These are phyloP conservation scores for Annona cherimola DNA, from an alignment of 164 flowering plant species.

Conservation along the genomic window DNA sequence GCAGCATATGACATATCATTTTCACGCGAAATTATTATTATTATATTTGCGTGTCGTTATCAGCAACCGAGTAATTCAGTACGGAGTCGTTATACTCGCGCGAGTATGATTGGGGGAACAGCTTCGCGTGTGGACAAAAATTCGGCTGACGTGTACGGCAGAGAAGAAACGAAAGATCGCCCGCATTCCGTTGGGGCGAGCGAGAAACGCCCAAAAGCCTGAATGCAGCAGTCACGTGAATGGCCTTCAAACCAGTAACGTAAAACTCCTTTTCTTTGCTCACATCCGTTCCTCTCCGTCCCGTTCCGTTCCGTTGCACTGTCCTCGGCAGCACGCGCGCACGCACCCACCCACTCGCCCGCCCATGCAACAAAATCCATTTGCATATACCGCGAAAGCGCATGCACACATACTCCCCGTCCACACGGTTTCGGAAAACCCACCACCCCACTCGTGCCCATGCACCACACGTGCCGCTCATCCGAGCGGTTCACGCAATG, in stretches of 20 bases:
- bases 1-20: neutral
- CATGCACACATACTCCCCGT: neutral
- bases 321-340: neutral
- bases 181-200: neutral
- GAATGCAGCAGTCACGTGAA: conserved; percentile 4
- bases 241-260: conserved; percentile 4
- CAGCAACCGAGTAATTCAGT: neutral
- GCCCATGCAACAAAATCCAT: neutral
- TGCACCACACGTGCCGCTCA: neutral
- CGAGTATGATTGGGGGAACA: neutral
- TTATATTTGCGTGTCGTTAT: neutral
- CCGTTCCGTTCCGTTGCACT: no score
- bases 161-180: conserved; percentile 7
- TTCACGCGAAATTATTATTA: neutral
- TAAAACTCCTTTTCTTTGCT: neutral
- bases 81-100: neutral
- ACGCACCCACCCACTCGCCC: conserved; percentile 1
- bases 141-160: conserved; percentile 3
- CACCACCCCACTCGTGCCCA: neutral
- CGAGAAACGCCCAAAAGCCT: neutral
- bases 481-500: neutral
- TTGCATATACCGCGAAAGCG: neutral
- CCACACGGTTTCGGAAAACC: neutral
- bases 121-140: neutral
- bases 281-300: neutral